Base-by-base conservation (phyloP, 441 rosid genomes). In the Erodium texanum region DNA sequence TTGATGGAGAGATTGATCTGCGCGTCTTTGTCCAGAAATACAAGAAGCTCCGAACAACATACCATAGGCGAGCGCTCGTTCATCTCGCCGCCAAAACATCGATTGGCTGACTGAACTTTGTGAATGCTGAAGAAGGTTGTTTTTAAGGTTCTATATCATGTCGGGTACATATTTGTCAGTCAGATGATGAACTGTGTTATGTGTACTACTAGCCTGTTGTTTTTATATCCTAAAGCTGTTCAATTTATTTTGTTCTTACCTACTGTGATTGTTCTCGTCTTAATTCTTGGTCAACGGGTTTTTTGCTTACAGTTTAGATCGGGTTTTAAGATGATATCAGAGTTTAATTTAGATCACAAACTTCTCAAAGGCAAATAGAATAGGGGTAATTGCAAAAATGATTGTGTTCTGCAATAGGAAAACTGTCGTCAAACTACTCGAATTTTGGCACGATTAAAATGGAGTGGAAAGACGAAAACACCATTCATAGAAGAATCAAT, bases 51-150 rank as follows among this genome's bases (percentile, higher is more conserved):
- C 92, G 99, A 4, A 74, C 76, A 6, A 74, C 78, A 3, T 92
- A 92, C 75, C 92, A 94, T 69, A 78, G 70, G 15, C 85, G 89
- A 16, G 84, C 93, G 18, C 85, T 94, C 11, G 61, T 82, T 70
- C 96, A 92, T 71, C 86, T 91, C 70, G 85, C 91, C 0, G 87
- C 91, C 23, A 86, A 79, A 82, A 82, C 96, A 23, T n/a, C 78
- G 5, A 63, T 70, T 14, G 82, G 76, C 7, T 86, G 82, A 85
- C 27, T 16, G 59, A 6, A 7, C 8, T 6, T n/a, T 52, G 59
- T 18, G 59, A 52, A 52, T n/a, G 15, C 3, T 52, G 59, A 52
- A 52, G 1, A 52, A 29, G 34, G 20, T 2, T 52, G 4, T 8
- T 16, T 52, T 52, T 9, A 0, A 3, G 59, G 59, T n/a, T 18